Conservation (phyloP, 1,139 yeast genomes). For the Pichia terricola region DNA sequence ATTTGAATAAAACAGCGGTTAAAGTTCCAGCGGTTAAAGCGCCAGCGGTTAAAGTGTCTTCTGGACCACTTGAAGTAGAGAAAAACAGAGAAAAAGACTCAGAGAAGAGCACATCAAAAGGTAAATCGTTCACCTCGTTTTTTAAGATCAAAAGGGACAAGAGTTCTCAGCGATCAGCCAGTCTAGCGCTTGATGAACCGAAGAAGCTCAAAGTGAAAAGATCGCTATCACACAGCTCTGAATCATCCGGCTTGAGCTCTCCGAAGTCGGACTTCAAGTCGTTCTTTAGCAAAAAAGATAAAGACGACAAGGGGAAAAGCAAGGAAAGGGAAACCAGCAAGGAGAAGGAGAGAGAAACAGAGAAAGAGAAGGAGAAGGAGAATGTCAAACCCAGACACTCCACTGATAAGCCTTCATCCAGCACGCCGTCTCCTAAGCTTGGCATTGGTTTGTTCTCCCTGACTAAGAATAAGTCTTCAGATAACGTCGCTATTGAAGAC, state of each 20-base stretch:
- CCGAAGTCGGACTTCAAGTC: slow-evolving; percentile 12
- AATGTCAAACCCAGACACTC: no score
- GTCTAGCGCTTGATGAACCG: slow-evolving; percentile 4
- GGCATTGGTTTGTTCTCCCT: slow-evolving; percentile 7
- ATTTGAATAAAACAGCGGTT: no score
- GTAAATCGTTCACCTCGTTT: slow-evolving; percentile 12
- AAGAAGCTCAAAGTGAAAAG: slow-evolving; percentile 7
- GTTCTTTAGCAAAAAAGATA: slow-evolving; percentile 9
- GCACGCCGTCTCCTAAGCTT: slow-evolving; percentile 9
- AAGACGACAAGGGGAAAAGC: neutral
- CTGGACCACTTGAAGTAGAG: neutral
- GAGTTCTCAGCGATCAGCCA: slow-evolving; percentile 4
- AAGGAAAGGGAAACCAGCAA: slow-evolving; percentile 3
- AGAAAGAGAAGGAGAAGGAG: neutral
- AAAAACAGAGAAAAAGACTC: slow-evolving; percentile 1
- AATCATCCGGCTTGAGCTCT: slow-evolving; percentile 3
- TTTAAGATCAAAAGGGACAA: slow-evolving; percentile 13
- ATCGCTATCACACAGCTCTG: slow-evolving; percentile 7
- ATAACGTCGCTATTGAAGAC: neutral
- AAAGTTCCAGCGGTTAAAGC: no score
- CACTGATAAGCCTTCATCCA: neutral
- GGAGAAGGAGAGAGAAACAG: neutral
- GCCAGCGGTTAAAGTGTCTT: no score
- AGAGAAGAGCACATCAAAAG: slow-evolving; percentile 5
- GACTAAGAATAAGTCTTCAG: slow-evolving; percentile 6